Evolutionary conservation across 2,329 filamentous ascomycete genomes (phyloP).

Genomic region (Xylariaceae sp.): DNA sequence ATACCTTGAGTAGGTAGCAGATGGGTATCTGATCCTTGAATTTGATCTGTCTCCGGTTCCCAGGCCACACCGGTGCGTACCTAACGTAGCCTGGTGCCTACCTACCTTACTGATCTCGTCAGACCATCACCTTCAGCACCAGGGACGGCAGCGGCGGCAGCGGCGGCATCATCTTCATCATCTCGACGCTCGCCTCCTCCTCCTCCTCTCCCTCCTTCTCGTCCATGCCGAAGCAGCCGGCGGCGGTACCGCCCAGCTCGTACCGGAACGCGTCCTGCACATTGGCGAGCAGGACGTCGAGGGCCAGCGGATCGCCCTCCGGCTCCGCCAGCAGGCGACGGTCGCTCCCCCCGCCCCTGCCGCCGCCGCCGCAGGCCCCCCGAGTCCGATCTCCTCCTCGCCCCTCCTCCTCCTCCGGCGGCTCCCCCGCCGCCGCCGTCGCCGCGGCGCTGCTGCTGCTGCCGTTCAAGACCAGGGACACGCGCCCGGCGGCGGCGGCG

Average conservation of each 20-base stretch:
- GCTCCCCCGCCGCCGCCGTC: too few relatives aligned
- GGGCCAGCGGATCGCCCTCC: conserved; percentile 12
- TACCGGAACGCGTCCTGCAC: conserved; percentile 24
- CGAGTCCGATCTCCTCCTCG: conserved; percentile 7
- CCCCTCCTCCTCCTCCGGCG: too few relatives aligned
- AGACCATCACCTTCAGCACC: conserved; percentile 20
- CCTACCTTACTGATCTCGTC: background rate
- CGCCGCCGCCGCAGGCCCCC: conserved; percentile 5
- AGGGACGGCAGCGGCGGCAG: conserved; percentile 17
- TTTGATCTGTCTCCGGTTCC: too few relatives aligned
- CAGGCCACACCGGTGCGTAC: too few relatives aligned
- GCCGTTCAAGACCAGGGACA: conserved; percentile 27
- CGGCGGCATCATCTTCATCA: too few relatives aligned
- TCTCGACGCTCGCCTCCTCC: conserved; percentile 13
- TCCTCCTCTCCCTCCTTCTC: conserved; percentile 16
- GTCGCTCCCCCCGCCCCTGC: too few relatives aligned
- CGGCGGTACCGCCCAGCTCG: conserved; percentile 22
- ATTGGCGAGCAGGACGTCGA: conserved; percentile 18
- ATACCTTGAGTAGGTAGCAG: too few relatives aligned
- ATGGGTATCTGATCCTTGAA: too few relatives aligned
- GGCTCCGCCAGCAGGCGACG: conserved; percentile 18
- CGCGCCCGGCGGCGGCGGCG: conserved; percentile 21
- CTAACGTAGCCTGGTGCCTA: too few relatives aligned
- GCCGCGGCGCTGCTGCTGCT: conserved; percentile 7
- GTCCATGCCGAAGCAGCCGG: conserved; percentile 8